phyloP scores from a whole-genome alignment of 2,329 filamentous ascomycete species.

The Talaromyces sp. region DNA sequence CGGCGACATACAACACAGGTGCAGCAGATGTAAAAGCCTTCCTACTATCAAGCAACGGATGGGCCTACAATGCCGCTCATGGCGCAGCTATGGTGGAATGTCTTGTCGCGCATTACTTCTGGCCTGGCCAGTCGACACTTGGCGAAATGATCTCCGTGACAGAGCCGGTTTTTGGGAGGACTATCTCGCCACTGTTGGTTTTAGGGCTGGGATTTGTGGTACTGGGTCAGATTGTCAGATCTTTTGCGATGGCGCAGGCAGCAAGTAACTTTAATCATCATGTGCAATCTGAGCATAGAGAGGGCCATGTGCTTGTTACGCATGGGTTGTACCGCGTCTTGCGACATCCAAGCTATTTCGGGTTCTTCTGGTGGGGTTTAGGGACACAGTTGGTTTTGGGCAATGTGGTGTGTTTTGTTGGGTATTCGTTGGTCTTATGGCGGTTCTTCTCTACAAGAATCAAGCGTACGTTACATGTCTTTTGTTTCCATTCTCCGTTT shows the following conservation, averaged over 20 bases:
- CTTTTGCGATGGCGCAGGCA: conserved; percentile 84
- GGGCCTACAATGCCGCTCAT: conserved; percentile 82
- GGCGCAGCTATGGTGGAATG: conserved; percentile 73
- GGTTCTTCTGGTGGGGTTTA: conserved; percentile 98
- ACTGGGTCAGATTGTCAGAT: conserved; percentile 74
- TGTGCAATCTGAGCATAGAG: conserved; percentile 69
- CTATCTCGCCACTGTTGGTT: conserved; percentile 38
- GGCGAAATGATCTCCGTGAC: conserved; percentile 51
- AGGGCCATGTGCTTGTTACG: conserved; percentile 80
- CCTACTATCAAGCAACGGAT: conserved; percentile 82
- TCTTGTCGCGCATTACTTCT: conserved; percentile 42
- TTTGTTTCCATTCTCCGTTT: neutral
- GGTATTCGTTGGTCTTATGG: conserved; percentile 77
- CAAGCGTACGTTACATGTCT: conserved; percentile 57
- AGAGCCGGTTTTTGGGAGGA: conserved; percentile 34
- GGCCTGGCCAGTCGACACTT: conserved; percentile 16
- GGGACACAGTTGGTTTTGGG: conserved; percentile 90
- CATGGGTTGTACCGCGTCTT: conserved; percentile 74
- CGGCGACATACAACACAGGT: conserved; percentile 78
- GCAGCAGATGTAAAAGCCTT: conserved; percentile 75
- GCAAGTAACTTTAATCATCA: conserved; percentile 90
- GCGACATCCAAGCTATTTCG: conserved; percentile 92
- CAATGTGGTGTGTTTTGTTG: conserved; percentile 76
- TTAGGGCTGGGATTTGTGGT: conserved; percentile 67
- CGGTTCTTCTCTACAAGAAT: conserved; percentile 80